Percentiles rank a stretch among this genome's conserved stretches.
phyloP scores from a whole-genome alignment of 345 rosid species.

The Anacardium occidentale region DNA sequence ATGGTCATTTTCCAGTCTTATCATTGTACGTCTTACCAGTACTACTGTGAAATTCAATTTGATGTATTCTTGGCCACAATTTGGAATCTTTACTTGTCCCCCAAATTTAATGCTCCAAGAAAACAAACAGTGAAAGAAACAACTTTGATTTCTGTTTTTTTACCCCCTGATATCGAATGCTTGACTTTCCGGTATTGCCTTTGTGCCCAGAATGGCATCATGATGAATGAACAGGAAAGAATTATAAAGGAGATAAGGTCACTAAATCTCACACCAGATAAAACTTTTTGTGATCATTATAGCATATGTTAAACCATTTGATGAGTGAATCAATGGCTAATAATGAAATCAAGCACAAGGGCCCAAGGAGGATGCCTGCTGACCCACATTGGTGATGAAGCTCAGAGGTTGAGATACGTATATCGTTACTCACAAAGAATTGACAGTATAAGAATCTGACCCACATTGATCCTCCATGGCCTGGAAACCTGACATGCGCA shows the following conservation, averaged over 20 bases:
- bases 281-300: neutral
- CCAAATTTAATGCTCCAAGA: too few species aligned
- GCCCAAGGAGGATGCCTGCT: slow-evolving; percentile 25
- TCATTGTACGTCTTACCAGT: too few species aligned
- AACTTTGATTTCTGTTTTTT: too few species aligned
- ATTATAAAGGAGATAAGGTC: neutral
- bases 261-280: neutral
- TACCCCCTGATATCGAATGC: too few species aligned
- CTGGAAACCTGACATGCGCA: neutral
- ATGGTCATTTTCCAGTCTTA: too few species aligned
- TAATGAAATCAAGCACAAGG: slow-evolving; percentile 32
- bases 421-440: slow-evolving; percentile 18
- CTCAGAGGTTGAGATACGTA: slow-evolving; percentile 12
- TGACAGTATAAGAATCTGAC: slow-evolving; percentile 34
- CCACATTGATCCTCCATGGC: slow-evolving; percentile 18
- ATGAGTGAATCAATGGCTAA: neutral
- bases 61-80: too few species aligned
- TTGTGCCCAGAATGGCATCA: neutral
- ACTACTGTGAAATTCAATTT: too few species aligned
- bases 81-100: too few species aligned
- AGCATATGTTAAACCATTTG: neutral
- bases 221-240: too few species aligned
- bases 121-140: too few species aligned
- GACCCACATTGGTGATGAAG: slow-evolving; percentile 29
- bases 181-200: too few species aligned